Base-by-base conservation (phyloP, 257 asterid genomes). In the Rehmannia glutinosa region DNA sequence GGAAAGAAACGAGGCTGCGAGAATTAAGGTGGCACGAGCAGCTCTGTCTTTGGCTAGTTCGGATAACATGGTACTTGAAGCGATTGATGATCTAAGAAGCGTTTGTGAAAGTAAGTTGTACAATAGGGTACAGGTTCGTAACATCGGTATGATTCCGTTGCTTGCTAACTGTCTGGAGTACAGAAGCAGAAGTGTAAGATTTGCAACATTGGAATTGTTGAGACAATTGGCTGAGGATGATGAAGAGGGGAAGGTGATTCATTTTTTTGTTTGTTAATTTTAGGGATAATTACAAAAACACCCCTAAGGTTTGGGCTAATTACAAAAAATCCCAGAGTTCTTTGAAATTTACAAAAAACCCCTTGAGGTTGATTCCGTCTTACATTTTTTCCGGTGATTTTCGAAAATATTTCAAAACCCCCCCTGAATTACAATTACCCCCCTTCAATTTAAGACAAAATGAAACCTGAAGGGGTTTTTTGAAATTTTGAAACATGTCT, bases 1-100 rank as follows among this genome's bases (percentile, higher is more conserved):
- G 77, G 90, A 87, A 52, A 79, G 96, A 75, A 87, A 90, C 45
- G 90, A 87, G 69, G 77, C 84, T n/a, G 90, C 91, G 32, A 64
- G 88, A 53, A 83, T 87, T 27, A 90, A 82, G 74, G 90, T 80
- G 39, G 96, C 94, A 0, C 77, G 92, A 3, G 87, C 94, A 64
- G 88, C 96, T 23, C 81, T 90, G 49, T 77, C 88, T 4, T 56
- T 86, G 71, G 90, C 86, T 32, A 87, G 93, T 61, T 66, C 94
- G 10, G 88, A 90, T 30, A 77, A 74, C 28, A 82, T 76, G 89
- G 78, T 87, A 25, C 88, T 90, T 24, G 89, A 87, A 78, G 94
- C 97, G 17, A 78, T 90, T 0, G 82, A 81, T 53, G 94, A 90
- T 79, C 73, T 90, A 45, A 70, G 72, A 59, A 73, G 36, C 27